Evolutionary conservation across 2,329 filamentous ascomycete genomes (phyloP).

Genomic region (Clonostachys sp.): DNA sequence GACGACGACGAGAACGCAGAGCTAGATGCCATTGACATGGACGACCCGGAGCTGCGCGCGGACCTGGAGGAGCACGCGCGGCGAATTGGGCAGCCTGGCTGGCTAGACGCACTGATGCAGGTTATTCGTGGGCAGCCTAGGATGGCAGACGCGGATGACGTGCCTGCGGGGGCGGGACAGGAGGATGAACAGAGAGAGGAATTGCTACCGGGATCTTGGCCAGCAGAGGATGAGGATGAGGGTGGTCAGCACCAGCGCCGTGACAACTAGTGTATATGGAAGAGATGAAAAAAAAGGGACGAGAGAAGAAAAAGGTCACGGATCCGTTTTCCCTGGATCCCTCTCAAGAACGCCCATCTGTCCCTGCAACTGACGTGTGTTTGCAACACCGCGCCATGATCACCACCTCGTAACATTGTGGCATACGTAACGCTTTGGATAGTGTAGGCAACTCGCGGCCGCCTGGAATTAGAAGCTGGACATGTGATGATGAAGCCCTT

Average conservation of each 20-base stretch:
- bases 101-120: constrained; percentile 15
- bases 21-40: constrained; percentile 12
- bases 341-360: no score
- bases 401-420: no score
- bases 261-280: no score
- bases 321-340: no score
- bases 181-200: constrained; percentile 5
- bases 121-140: constrained; percentile 11
- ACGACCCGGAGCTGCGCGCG: constrained; percentile 22
- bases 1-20: constrained; percentile 17
- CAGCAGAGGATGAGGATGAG: constrained; percentile 12
- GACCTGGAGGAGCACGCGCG: constrained; percentile 20
- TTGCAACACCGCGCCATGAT: no score
- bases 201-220: constrained; percentile 25
- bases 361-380: no score
- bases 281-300: no score
- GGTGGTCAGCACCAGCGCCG: background rate
- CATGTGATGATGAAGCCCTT: no score
- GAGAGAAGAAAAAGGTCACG: no score
- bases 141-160: constrained; percentile 4
- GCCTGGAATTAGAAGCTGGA: no score
- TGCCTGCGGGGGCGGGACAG: constrained; percentile 2
- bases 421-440: no score
- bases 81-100: constrained; percentile 15
- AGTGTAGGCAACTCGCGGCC: no score